Conservation (phyloP, 2,329 filamentous ascomycete genomes). For the Colletotrichum limetticola region DNA sequence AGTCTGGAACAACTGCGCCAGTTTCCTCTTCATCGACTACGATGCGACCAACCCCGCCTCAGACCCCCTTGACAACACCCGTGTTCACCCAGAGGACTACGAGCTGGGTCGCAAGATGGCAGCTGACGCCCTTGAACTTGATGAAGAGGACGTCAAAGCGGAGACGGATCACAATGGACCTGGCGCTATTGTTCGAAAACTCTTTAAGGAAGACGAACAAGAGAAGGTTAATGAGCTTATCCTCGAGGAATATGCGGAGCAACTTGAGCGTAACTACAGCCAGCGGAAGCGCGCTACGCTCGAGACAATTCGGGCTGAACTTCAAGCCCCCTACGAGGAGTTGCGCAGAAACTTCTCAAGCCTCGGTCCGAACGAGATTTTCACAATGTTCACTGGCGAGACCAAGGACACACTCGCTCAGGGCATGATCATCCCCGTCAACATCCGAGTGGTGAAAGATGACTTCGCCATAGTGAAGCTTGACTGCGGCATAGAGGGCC, state of each 20-base stretch:
- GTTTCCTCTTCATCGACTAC: slow-evolving; percentile 91
- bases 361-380: slow-evolving; percentile 81
- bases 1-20: slow-evolving; percentile 97
- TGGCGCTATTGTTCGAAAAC: slow-evolving; percentile 90
- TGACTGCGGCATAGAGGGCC: slow-evolving; percentile 93
- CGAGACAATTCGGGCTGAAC: slow-evolving; percentile 93
- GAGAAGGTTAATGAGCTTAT: slow-evolving; percentile 97
- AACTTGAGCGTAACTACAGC: slow-evolving; percentile 91
- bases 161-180: slow-evolving; percentile 91
- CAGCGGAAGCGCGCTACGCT: slow-evolving; percentile 95
- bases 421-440: slow-evolving; percentile 92
- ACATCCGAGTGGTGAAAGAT: slow-evolving; percentile 87
- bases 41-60: slow-evolving; percentile 84
- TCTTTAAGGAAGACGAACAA: slow-evolving; percentile 94
- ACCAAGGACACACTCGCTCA: slow-evolving; percentile 84
- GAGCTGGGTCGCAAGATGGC: slow-evolving; percentile 98
- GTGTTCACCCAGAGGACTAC: slow-evolving; percentile 98
- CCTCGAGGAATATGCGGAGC: slow-evolving; percentile 95
- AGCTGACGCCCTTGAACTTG: slow-evolving; percentile 93
- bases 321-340: slow-evolving; percentile 94
- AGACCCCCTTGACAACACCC: slow-evolving; percentile 95
- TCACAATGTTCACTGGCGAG: slow-evolving; percentile 97
- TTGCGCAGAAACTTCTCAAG: slow-evolving; percentile 82
- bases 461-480: slow-evolving; percentile 94
- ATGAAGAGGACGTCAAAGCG: slow-evolving; percentile 97